These are phyloP conservation scores for Pythium plurisporium DNA, from an alignment of 352 stramenopile genomes.

Conservation along the genomic window DNA sequence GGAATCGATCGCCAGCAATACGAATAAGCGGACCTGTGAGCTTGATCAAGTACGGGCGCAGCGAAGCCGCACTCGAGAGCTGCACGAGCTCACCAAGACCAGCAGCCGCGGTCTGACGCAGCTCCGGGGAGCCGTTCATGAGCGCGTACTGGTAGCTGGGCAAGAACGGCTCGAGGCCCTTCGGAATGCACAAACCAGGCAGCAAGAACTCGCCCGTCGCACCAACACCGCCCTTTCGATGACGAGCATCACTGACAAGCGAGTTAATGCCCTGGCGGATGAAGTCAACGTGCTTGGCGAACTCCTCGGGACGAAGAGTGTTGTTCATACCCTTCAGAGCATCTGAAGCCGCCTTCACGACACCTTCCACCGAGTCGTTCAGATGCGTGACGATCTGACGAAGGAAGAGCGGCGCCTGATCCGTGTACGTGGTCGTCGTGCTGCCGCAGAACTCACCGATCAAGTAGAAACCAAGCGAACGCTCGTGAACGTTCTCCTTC, in stretches of 20 bases:
- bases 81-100: slow-evolving; percentile 97
- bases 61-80: slow-evolving; percentile 79
- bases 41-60: slow-evolving; percentile 98
- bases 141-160: slow-evolving; percentile 97
- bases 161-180: slow-evolving; percentile 94
- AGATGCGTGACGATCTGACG: slow-evolving; percentile 95
- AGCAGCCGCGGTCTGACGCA: slow-evolving; percentile 88
- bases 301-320: slow-evolving; percentile 88
- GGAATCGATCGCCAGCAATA: slow-evolving; percentile 99
- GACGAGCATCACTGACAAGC: slow-evolving; percentile 94
- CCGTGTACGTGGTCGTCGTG: slow-evolving; percentile 87
- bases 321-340: slow-evolving; percentile 92
- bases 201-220: slow-evolving; percentile 71
- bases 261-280: slow-evolving; percentile 96
- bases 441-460: slow-evolving; percentile 87
- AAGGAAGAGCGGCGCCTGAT: slow-evolving; percentile 94
- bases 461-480: slow-evolving; percentile 90
- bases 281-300: slow-evolving; percentile 95
- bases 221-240: slow-evolving; percentile 89
- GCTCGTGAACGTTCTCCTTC: slow-evolving; percentile 80
- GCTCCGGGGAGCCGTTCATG: slow-evolving; percentile 91
- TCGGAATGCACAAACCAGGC: slow-evolving; percentile 73
- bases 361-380: slow-evolving; percentile 89
- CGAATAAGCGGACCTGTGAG: slow-evolving; percentile 96
- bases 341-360: slow-evolving; percentile 87